These are phyloP conservation scores for Camellia granthamiana DNA, from an alignment of 148 eudicot genomes.

Conservation along the genomic window DNA sequence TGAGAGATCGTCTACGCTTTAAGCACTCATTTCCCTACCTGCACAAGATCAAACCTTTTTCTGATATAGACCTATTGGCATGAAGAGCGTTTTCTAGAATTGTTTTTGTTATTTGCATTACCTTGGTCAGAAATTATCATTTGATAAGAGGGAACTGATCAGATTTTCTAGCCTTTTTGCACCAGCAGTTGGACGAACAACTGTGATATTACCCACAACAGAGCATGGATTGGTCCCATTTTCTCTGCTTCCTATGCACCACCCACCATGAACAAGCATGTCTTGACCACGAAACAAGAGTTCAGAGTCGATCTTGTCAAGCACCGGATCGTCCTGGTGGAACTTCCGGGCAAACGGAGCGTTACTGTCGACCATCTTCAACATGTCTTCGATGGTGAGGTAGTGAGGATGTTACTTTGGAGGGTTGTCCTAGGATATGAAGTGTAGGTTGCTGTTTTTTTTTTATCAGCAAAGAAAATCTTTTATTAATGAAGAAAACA, in stretches of 20 bases:
- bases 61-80: not conserved
- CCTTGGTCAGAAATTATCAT: constrained; percentile 31
- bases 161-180: constrained; percentile 45
- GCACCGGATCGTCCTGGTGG: constrained; percentile 43
- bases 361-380: constrained; percentile 45
- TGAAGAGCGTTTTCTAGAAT: not conserved
- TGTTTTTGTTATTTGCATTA: constrained; percentile 34
- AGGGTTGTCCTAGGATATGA: constrained; percentile 57
- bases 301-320: constrained; percentile 47
- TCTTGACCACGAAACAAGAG: constrained; percentile 37
- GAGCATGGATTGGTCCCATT: constrained; percentile 53
- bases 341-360: constrained; percentile 59
- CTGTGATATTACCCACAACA: constrained; percentile 36
- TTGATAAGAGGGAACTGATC: constrained; percentile 34
- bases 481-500: no score
- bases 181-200: constrained; percentile 40
- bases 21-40: not conserved
- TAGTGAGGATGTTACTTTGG: constrained; percentile 57
- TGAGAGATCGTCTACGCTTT: not conserved
- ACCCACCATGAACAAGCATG: constrained; percentile 56
- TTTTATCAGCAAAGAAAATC: no score
- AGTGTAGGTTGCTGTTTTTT: constrained; percentile 56
- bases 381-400: constrained; percentile 36
- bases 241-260: constrained; percentile 47
- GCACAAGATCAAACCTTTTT: not conserved